Base-by-base conservation (phyloP, 2,329 filamentous ascomycete genomes). In the Tolypocladium nubicola region DNA sequence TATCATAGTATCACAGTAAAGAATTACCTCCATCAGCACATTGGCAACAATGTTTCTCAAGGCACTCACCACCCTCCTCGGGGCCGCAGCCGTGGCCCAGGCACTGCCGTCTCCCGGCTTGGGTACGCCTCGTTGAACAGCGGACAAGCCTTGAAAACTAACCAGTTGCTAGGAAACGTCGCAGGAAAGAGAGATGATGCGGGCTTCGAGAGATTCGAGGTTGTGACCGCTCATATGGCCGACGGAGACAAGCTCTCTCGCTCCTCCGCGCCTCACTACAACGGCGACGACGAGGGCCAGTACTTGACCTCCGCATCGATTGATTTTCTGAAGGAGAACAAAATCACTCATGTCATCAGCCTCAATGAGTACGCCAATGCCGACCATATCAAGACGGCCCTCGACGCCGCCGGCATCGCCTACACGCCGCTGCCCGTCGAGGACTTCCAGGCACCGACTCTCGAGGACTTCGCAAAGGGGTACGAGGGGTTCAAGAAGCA, bases 181-280 rank as follows among this genome's bases (percentile, higher is more conserved):
- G 8, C 9, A 1, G n/a, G 7, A 23, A 9, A 11, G 19, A 21
- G 4, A 8, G 19, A 37, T 6, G 26, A 55, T 11, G 54, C 4
- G 4, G 43, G 52, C 19, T 52, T 57, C 13, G 1, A 43, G 8
- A 11, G 30, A 37, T 57, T 57, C 38, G 23, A 26, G 10, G 52
- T 45, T 37, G 56, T 57, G 1, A 35, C 30, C 4, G 52, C 39
- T 16, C 45, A 40, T 33, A 10, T 57, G 16, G 13, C 10, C 9
- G 3, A n/a, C 6, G 53, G 53, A 5, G 47, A 58, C n/a, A 49
- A 16, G 50, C 57, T 58, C 19, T 49, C 57, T 23, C 57, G 57
- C 54, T 56, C 57, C 7, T 56, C 54, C 13, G 35, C 57, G 38
- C 57, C 57, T 7, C n/a, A 54, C n/a, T 58, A 54, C 50, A 10